Conservation (phyloP, 1,284 basidiomycete genomes). For the Ganoderma lucidum region DNA sequence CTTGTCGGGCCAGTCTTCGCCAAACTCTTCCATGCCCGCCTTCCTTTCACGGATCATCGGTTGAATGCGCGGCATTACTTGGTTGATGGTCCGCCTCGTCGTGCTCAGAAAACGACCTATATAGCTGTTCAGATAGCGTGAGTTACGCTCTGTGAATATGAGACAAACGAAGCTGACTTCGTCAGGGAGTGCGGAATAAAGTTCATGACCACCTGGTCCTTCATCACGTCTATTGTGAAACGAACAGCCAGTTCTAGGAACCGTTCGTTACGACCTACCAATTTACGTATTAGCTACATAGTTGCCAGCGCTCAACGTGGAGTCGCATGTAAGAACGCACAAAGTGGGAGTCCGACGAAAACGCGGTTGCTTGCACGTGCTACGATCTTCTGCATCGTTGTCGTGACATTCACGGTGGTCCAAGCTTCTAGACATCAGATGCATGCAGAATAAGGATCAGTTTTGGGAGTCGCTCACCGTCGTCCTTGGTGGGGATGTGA, state of each 20-base stretch:
- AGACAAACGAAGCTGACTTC: constrained; percentile 33
- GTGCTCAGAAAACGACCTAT: neutral
- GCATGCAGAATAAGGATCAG: constrained; percentile 33
- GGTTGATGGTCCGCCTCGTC: neutral
- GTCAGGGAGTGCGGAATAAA: constrained; percentile 40
- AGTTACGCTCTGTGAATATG: neutral
- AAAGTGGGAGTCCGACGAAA: constrained; percentile 40
- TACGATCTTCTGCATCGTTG: constrained; percentile 34
- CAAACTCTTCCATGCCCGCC: constrained; percentile 10
- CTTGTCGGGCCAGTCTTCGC: constrained; percentile 18
- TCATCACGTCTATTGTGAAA: constrained; percentile 16
- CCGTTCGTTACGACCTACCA: constrained; percentile 33
- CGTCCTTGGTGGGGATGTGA: constrained; percentile 21
- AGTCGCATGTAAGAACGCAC: constrained; percentile 23
- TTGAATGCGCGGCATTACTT: neutral
- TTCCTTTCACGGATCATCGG: constrained; percentile 7
- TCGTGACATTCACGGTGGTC: constrained; percentile 24
- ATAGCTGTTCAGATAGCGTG: neutral
- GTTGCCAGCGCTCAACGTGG: neutral
- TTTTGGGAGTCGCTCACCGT: constrained; percentile 29
- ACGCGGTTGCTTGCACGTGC: constrained; percentile 38
- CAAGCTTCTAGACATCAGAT: constrained; percentile 35
- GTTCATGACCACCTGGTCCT: constrained; percentile 20
- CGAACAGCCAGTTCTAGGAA: constrained; percentile 32
- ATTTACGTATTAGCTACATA: neutral